phyloP scores from a whole-genome alignment of 1,139 yeast species.

The Geotrichum siamense region DNA sequence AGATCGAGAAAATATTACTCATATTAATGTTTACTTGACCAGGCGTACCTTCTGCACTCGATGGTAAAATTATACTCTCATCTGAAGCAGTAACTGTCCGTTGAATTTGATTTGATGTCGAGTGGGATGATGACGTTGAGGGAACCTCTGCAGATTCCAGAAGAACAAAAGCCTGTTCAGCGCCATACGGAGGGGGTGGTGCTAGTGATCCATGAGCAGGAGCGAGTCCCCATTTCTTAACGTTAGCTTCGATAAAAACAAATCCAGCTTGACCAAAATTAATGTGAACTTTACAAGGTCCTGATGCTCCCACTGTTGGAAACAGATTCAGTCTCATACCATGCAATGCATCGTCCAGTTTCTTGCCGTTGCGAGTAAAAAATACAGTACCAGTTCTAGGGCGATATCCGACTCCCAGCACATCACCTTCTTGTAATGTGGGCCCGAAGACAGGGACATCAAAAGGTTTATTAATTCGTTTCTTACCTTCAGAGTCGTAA shows the following conservation, averaged over 20 bases:
- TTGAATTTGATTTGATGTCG: conserved; percentile 19
- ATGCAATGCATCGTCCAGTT: conserved; percentile 72
- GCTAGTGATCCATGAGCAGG: conserved; percentile 64
- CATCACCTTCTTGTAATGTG: conserved; percentile 72
- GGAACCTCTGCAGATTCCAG: conserved; percentile 30
- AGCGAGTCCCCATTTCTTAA: conserved; percentile 87
- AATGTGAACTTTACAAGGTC: conserved; percentile 67
- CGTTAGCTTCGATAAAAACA: conserved; percentile 93
- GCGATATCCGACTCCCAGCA: conserved; percentile 86
- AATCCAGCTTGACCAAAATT: conserved; percentile 89
- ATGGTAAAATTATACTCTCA: conserved; percentile 15
- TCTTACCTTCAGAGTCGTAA: conserved; percentile 77
- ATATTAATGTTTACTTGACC: conserved; percentile 21
- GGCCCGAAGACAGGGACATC: conserved; percentile 64
- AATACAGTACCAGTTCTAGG: conserved; percentile 74
- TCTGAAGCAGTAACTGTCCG: conserved; percentile 12
- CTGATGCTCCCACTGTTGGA: conserved; percentile 83
- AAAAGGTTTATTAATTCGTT: conserved; percentile 78
- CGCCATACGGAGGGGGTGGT: conserved; percentile 68
- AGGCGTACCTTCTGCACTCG: conserved; percentile 14
- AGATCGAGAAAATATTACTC: conserved; percentile 6
- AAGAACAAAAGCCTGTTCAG: conserved; percentile 39
- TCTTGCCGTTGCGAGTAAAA: conserved; percentile 86
- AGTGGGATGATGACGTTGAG: conserved; percentile 4
- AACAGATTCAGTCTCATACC: conserved; percentile 73